Evolutionary conservation across 208 protist genomes (phyloP).

Genomic region (Phytomonas sp.): DNA sequence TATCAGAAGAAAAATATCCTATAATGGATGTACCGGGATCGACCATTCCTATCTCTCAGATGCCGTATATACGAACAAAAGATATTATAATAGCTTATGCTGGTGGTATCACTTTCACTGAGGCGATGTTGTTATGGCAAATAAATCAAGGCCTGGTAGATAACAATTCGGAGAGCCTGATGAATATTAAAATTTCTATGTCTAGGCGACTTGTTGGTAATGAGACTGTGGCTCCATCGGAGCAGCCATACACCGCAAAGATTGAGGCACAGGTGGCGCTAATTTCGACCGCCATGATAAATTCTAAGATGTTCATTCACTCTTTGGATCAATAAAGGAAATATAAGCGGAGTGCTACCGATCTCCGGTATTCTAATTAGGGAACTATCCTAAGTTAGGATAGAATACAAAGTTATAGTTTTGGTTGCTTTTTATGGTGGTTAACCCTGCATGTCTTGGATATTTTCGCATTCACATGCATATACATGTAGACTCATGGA

Average conservation of each 20-base stretch:
- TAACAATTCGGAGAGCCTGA: slow-evolving; percentile 72
- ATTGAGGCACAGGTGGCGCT: slow-evolving; percentile 71
- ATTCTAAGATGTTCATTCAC: slow-evolving; percentile 66
- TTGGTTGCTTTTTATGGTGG: background rate
- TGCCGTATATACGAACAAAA: slow-evolving; percentile 51
- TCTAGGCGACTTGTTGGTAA: slow-evolving; percentile 29
- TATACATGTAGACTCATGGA: background rate
- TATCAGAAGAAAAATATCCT: slow-evolving; percentile 60
- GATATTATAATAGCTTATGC: slow-evolving; percentile 81
- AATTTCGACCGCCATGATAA: slow-evolving; percentile 71
- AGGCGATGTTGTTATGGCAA: slow-evolving; percentile 65
- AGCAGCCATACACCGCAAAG: slow-evolving; percentile 67
- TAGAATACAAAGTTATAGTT: slow-evolving; percentile 7
- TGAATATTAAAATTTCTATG: slow-evolving; percentile 71
- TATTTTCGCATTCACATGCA: background rate
- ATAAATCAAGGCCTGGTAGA: slow-evolving; percentile 69
- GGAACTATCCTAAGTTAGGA: background rate
- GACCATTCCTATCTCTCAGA: slow-evolving; percentile 40
- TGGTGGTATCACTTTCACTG: slow-evolving; percentile 76
- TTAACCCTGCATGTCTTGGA: background rate
- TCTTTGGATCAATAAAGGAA: slow-evolving; percentile 26
- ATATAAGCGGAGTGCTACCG: background rate
- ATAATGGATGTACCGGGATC: slow-evolving; percentile 48
- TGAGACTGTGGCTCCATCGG: slow-evolving; percentile 3
- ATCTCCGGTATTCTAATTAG: background rate